These are phyloP conservation scores for Coprinopsis strossmayeri DNA, from an alignment of 768 basidiomycete genomes.

Conservation along the genomic window DNA sequence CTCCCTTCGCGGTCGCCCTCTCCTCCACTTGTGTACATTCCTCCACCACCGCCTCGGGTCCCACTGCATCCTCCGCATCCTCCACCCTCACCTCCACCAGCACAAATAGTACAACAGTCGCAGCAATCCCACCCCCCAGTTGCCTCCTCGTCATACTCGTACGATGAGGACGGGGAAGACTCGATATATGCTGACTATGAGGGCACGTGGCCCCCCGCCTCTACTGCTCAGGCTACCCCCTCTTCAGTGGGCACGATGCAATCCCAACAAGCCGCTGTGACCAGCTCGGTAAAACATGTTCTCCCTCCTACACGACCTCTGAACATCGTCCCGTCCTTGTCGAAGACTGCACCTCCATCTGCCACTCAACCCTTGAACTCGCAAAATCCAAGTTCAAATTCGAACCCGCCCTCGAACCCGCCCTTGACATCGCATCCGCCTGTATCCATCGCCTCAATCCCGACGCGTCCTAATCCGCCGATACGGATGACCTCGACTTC, in stretches of 20 bases:
- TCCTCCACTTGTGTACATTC: background rate
- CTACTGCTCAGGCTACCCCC: background rate
- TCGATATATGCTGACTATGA: background rate
- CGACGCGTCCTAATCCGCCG: background rate
- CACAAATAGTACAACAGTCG: background rate
- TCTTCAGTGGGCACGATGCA: background rate
- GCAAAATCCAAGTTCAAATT: background rate
- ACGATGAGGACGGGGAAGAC: background rate
- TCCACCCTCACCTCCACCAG: background rate
- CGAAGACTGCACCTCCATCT: too few relatives aligned
- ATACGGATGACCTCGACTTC: background rate
- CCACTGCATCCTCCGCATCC: background rate
- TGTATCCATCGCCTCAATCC: too few relatives aligned
- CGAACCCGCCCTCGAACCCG: background rate
- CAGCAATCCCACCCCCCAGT: background rate
- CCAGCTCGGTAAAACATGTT: background rate
- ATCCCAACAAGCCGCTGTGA: background rate
- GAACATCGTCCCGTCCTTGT: too few relatives aligned
- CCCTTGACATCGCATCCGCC: too few relatives aligned
- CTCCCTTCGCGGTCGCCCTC: background rate
- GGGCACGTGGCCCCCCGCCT: conserved; percentile 1
- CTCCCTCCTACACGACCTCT: too few relatives aligned
- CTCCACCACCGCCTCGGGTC: background rate
- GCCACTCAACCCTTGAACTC: background rate
- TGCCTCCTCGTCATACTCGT: background rate